Conservation (phyloP, 164 flowering plant genomes). For the Houttuynia cordata region DNA sequence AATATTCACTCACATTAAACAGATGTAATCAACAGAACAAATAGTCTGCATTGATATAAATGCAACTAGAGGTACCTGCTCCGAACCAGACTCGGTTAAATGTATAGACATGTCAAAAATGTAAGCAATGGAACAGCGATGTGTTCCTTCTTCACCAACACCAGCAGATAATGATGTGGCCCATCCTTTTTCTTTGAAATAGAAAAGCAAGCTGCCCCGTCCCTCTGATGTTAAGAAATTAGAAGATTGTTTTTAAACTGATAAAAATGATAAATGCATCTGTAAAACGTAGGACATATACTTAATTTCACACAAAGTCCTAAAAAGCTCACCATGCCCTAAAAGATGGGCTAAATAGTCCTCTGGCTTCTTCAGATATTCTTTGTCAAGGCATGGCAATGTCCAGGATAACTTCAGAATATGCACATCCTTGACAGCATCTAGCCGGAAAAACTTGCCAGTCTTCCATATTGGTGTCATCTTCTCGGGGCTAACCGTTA, state of each 20-base stretch:
- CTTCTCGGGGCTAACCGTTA: constrained; percentile 19
- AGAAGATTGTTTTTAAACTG: neutral
- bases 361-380: constrained; percentile 80
- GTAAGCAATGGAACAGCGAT: constrained; percentile 72
- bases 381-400: constrained; percentile 68
- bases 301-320: neutral
- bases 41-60: neutral
- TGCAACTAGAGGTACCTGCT: constrained; percentile 43
- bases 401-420: constrained; percentile 82
- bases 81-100: constrained; percentile 83
- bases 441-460: constrained; percentile 70
- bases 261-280: neutral
- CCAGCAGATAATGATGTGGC: constrained; percentile 92
- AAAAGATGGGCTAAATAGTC: constrained; percentile 92
- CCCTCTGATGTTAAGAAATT: constrained; percentile 52
- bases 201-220: constrained; percentile 72
- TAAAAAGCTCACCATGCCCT: constrained; percentile 70
- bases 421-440: constrained; percentile 91
- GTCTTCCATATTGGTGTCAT: constrained; percentile 62
- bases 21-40: no score
- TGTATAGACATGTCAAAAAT: constrained; percentile 70
- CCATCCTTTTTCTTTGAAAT: constrained; percentile 84
- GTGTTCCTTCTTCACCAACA: constrained; percentile 87
- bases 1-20: no score
- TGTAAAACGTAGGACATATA: no score